A percentile compares a stretch with the other conserved stretches of the same genome.
Conservation (phyloP, 2,329 filamentous ascomycete species). For the Colletotrichum destructivum region DNA sequence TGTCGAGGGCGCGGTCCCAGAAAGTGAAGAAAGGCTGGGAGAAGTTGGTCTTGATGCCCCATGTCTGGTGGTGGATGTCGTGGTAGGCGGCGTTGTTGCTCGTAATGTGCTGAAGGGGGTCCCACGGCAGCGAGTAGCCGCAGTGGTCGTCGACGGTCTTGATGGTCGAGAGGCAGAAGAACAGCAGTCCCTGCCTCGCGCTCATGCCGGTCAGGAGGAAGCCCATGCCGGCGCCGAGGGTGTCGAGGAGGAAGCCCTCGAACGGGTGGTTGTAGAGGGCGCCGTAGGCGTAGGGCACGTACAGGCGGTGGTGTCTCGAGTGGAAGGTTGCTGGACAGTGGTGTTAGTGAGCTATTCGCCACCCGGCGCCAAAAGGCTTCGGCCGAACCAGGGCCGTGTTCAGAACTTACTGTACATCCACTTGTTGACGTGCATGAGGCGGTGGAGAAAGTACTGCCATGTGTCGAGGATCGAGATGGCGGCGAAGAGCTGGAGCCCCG, state of each 20-base stretch:
- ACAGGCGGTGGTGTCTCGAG: slow-evolving; percentile 94
- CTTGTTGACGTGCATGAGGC: slow-evolving; percentile 96
- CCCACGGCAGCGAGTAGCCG: slow-evolving; percentile 95
- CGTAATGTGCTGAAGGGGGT: slow-evolving; percentile 91
- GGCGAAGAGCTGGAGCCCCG: slow-evolving; percentile 81
- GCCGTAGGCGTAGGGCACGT: slow-evolving; percentile 97
- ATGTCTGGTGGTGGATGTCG: slow-evolving; percentile 98
- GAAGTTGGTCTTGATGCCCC: slow-evolving; percentile 98
- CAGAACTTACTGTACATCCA: slow-evolving; percentile 89
- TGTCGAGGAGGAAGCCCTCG: slow-evolving; percentile 95
- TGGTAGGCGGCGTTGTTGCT: slow-evolving; percentile 98
- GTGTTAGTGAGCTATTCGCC: slow-evolving; percentile 16
- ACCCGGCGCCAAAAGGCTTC: not conserved
- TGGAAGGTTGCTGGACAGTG: slow-evolving; percentile 81
- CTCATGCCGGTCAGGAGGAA: slow-evolving; percentile 89
- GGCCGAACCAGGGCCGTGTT: slow-evolving; percentile 65
- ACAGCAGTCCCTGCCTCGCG: slow-evolving; percentile 88
- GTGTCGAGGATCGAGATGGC: slow-evolving; percentile 88
- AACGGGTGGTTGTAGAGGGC: slow-evolving; percentile 97
- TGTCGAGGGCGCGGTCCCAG: slow-evolving; percentile 89
- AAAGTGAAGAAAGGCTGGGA: slow-evolving; percentile 95
- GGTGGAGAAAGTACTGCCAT: slow-evolving; percentile 98
- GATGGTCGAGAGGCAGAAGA: slow-evolving; percentile 90
- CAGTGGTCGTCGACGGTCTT: slow-evolving; percentile 99
- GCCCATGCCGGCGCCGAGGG: slow-evolving; percentile 85